Percentiles rank a stretch among this genome's conserved stretches.
phyloP scores from a whole-genome alignment of 306 rosid genomes.

The Cucurbita moschata region DNA sequence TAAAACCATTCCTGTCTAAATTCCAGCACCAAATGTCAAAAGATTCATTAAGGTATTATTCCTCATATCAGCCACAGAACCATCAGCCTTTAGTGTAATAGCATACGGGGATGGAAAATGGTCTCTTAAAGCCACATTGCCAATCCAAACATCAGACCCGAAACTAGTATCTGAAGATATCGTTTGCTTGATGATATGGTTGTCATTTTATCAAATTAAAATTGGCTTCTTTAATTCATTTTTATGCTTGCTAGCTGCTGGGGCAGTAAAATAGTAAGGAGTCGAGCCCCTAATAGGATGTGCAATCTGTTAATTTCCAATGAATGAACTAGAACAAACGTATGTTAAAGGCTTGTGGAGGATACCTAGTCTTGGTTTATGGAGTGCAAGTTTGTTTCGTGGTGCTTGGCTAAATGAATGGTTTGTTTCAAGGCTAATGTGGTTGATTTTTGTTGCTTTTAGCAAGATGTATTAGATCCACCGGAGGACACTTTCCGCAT shows the following conservation, averaged over 20 bases:
- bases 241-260: not conserved
- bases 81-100: too few relatives aligned
- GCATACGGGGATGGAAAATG: too few relatives aligned
- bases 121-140: too few relatives aligned
- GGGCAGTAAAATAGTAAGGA: not conserved
- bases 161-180: not conserved
- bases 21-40: too few relatives aligned
- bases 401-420: not conserved
- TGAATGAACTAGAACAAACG: not conserved
- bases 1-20: too few relatives aligned
- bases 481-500: conserved; percentile 97
- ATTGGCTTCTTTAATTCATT: not conserved
- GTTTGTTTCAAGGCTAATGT: conserved; percentile 15
- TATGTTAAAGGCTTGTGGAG: not conserved
- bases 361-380: not conserved
- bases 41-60: too few relatives aligned
- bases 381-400: not conserved
- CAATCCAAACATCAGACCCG: too few relatives aligned
- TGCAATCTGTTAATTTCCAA: not conserved
- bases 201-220: not conserved
- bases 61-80: too few relatives aligned
- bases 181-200: not conserved
- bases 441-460: conserved; percentile 19
- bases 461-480: conserved; percentile 88
- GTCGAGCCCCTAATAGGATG: not conserved